Evolutionary conservation across 73 alveolate genomes (phyloP), one percentile per base, ranked within the genome.

Genomic region (Tetrahymena borealis): DNA sequence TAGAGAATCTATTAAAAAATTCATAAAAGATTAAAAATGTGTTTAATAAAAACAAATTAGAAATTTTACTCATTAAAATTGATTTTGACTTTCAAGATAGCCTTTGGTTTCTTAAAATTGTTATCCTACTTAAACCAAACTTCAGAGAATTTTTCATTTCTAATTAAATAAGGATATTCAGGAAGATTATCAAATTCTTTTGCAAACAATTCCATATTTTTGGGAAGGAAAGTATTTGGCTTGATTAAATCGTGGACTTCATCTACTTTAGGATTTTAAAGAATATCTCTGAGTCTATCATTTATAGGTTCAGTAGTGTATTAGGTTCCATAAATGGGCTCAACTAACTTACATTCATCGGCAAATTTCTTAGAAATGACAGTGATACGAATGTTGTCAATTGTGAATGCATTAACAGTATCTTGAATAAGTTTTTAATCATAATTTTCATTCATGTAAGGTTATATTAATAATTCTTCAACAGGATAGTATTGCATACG

Each of bases 91-190:
- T 95, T 90, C 13, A 97, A 94, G 31, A 78, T 93, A 0, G 98
- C 98, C 94, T 96, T 98, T 2, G 99, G 99, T 85, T 94, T 93
- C 91, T 97, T 92, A 93, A 96, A 98, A 42, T 90, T 93, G 42
- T 94, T 94, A 96, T 97, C 99, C 92, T 97, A 95, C 60, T 94
- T 90, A 79, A 94, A 96, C 98, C 98, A 98, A 5, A 97, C 93
- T 90, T 93, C 97, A 35, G 96, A 93, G 78, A 94, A 96, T 33
- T 94, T 96, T 91, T 91, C 91, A 78, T 93, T 42, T 38, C 90
- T 40, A 7, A 98, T 79, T 43, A 93, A 85, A 37, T 90, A 78
- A 11, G 99, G 99, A 85, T 92, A 95, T 85, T 39, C 1, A 16
- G 95, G 95, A 31, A 93, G 43, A 3, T 35, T 43, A n/a, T 90